Base-by-base conservation (phyloP, 2,329 filamentous ascomycete genomes). In the Balansia obtecta region DNA sequence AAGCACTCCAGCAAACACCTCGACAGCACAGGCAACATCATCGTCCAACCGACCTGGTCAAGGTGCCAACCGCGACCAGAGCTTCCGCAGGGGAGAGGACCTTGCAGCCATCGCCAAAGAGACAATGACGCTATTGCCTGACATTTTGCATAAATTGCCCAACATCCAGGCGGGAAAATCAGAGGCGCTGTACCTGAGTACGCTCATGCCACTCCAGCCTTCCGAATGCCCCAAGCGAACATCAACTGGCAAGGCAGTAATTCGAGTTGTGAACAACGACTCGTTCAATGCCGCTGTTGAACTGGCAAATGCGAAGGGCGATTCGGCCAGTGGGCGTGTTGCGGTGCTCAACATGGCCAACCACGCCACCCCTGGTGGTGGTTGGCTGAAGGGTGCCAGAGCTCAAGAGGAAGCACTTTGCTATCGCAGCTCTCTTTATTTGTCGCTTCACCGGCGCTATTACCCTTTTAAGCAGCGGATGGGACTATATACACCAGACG, bases 341-440 rank as follows among this genome's bases (percentile, higher is more conserved):
- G 76, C 73, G 33, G 72, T 85, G 22, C 68, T 87, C 52, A 87
- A 86, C 58, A 79, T 85, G 67, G 82, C 82, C 15, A 84, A 78
- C 47, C 71, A 76, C 45, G 57, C 63, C 3, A 63, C 59, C 13
- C 72, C 77, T 0, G 83, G 82, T n/a, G 83, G 83, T 18, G 81
- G 80, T 16, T 86, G 81, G 74, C 60, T 73, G 4, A 71, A 71
- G 38, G 83, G 83, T 37, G 71, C 79, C 50, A 64, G 76, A 32
- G 82, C 83, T 0, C 83, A 87, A 62, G 83, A 87, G 65, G 83
- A 87, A 67, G 74, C 77, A 2, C 70, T 87, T 7, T 86, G 81
- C 65, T 82, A 80, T 60, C 76, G 82, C 42, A 79, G 73, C 44
- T 75, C 76, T 0, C 71, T 82, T 8, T 72, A 64, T 30, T 58